Evolutionary conservation across 179 eudicot species (phyloP).

Genomic region (Amaranthus tricolor): DNA sequence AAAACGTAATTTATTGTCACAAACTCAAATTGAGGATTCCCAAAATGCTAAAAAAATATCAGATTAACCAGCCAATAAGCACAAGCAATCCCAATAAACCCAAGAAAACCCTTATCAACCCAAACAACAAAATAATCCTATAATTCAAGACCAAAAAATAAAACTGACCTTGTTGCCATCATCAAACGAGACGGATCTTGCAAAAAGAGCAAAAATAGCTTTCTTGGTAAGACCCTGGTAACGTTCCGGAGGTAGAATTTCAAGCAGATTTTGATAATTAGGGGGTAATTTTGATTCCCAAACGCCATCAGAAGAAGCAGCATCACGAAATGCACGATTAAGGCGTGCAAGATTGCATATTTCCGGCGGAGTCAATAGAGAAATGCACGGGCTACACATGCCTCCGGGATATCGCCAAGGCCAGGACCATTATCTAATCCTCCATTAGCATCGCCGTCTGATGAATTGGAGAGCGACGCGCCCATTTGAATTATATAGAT

Average conservation of each 20-base stretch:
- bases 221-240: conserved; percentile 54
- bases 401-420: conserved; percentile 91
- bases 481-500: conserved; percentile 71
- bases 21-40: too few species aligned
- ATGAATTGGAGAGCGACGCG: conserved; percentile 70
- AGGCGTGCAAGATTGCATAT: conserved; percentile 90
- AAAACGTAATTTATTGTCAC: background rate
- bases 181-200: conserved; percentile 60
- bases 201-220: conserved; percentile 68
- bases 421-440: conserved; percentile 38
- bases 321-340: conserved; percentile 85
- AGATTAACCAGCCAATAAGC: background rate
- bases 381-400: conserved; percentile 89
- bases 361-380: conserved; percentile 81
- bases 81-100: background rate
- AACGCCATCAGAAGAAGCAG: conserved; percentile 85
- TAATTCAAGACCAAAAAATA: background rate
- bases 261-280: conserved; percentile 59
- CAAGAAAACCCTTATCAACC: background rate
- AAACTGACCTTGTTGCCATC: conserved; percentile 60
- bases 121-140: conserved; percentile 9
- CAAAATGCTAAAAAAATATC: background rate
- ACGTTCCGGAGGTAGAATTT: conserved; percentile 43
- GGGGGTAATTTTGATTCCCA: conserved; percentile 79
- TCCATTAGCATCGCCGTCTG: conserved; percentile 48